Percentiles rank a stretch among this genome's conserved stretches.
Evolutionary conservation across 768 basidiomycete genomes (phyloP).

Genomic region (Boletus sensibilis): DNA sequence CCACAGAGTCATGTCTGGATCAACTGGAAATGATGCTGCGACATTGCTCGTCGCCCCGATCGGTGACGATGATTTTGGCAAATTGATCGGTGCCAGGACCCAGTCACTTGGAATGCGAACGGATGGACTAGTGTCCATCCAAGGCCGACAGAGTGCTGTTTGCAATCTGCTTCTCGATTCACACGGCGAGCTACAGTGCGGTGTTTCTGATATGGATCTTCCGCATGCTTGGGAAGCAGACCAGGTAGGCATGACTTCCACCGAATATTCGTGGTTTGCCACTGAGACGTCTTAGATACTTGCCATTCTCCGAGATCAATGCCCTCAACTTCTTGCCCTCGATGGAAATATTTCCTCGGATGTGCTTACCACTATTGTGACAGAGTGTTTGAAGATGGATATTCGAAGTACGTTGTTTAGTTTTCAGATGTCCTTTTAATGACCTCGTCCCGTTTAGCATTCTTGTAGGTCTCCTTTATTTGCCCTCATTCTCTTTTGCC

Average conservation of each 20-base stretch:
- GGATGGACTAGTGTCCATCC: slow-evolving; percentile 64
- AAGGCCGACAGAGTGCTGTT: slow-evolving; percentile 60
- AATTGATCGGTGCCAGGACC: slow-evolving; percentile 58
- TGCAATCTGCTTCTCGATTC: slow-evolving; percentile 84
- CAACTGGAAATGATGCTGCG: slow-evolving; percentile 27
- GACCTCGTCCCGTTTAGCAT: slow-evolving; percentile 43
- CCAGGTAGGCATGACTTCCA: slow-evolving; percentile 35
- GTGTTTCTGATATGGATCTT: slow-evolving; percentile 90
- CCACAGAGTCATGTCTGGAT: slow-evolving; percentile 53
- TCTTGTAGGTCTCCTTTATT: slow-evolving; percentile 57
- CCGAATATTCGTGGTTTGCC: neutral
- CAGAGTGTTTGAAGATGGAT: slow-evolving; percentile 44
- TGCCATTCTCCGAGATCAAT: slow-evolving; percentile 44
- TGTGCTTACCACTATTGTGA: slow-evolving; percentile 50
- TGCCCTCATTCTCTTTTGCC: slow-evolving; percentile 1
- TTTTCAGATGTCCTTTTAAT: neutral
- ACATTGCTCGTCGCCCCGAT: slow-evolving; percentile 73
- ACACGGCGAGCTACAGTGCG: slow-evolving; percentile 70
- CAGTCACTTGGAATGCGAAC: slow-evolving; percentile 68
- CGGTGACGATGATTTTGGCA: slow-evolving; percentile 76
- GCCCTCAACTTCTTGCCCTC: slow-evolving; percentile 61
- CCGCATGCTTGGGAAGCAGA: slow-evolving; percentile 47
- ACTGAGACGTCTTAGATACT: slow-evolving; percentile 43
- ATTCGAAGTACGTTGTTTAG: slow-evolving; percentile 51
- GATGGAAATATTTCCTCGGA: slow-evolving; percentile 73